Percentiles rank a stretch among this genome's conserved stretches.
Conservation (phyloP, 2,329 filamentous ascomycete genomes). For the Mycosphaerella sp. region DNA sequence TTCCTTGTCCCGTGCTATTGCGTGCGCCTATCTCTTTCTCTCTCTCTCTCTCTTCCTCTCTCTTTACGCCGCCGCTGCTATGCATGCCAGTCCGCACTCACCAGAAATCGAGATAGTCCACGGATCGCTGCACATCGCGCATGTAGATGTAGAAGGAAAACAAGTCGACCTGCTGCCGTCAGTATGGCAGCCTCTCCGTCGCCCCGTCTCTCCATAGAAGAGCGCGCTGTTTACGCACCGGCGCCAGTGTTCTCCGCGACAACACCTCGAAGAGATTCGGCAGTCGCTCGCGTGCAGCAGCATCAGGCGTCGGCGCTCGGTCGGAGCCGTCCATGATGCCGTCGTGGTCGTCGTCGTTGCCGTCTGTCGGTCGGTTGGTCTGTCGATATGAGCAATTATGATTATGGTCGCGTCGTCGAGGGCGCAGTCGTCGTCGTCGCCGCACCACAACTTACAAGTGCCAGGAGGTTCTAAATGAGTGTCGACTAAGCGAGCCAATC, state of each 20-base stretch:
- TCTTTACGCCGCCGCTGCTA: not conserved
- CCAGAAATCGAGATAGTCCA: conserved; percentile 99
- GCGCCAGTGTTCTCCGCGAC: conserved; percentile 85
- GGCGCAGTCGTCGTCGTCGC: too few species aligned
- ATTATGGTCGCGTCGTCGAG: not conserved
- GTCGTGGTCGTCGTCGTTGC: not conserved
- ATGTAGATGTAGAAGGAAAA: conserved; percentile 99
- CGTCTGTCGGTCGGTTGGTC: not conserved
- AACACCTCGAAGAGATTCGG: conserved; percentile 95
- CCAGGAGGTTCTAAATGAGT: too few species aligned
- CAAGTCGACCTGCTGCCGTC: conserved; percentile 60
- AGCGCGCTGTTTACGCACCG: conserved; percentile 34
- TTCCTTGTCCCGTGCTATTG: not conserved
- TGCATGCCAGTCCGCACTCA: conserved; percentile 43
- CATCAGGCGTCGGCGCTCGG: conserved; percentile 30
- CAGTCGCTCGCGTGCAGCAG: conserved; percentile 63
- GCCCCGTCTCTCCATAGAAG: not conserved
- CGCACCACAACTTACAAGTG: too few species aligned
- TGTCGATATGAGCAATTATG: not conserved
- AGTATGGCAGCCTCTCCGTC: not conserved
- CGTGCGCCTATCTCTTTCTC: not conserved
- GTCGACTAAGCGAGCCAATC: too few species aligned
- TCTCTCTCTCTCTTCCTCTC: too few species aligned
- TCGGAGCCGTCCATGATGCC: conserved; percentile 24
- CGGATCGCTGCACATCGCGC: conserved; percentile 95